A percentile compares a stretch with the other conserved stretches of the same genome.
Evolutionary conservation across 352 stramenopile species (phyloP).

Genomic region (Pythium guiyangense): DNA sequence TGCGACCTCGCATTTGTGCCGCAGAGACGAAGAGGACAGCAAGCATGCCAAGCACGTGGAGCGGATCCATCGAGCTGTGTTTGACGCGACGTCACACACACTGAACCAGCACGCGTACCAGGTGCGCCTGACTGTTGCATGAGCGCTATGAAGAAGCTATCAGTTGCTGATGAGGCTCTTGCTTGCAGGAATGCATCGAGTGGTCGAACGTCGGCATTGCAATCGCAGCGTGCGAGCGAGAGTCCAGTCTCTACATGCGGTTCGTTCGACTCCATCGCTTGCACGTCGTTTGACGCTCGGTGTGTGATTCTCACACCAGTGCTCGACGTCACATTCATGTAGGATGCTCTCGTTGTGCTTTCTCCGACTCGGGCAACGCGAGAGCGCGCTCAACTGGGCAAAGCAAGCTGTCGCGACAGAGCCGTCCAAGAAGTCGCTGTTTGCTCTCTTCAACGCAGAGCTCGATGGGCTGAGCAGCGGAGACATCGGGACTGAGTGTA

Average conservation of each 20-base stretch:
- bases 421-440: conserved; percentile 53
- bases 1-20: not conserved
- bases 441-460: conserved; percentile 43
- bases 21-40: conserved; percentile 12
- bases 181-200: conserved; percentile 38
- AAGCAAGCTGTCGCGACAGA: conserved; percentile 43
- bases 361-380: conserved; percentile 27
- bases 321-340: not conserved
- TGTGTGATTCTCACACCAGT: not conserved
- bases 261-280: conserved; percentile 5
- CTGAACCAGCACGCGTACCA: conserved; percentile 32
- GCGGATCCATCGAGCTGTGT: conserved; percentile 34
- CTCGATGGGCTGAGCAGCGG: conserved; percentile 15
- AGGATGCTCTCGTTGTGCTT: conserved; percentile 32
- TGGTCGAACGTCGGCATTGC: conserved; percentile 34
- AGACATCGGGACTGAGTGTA: conserved; percentile 8
- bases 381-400: conserved; percentile 35
- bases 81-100: conserved; percentile 38
- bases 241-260: conserved; percentile 50
- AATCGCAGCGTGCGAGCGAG: conserved; percentile 19
- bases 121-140: conserved; percentile 16
- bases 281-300: not conserved
- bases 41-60: conserved; percentile 8
- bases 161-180: not conserved
- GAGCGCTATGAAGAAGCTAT: not conserved